These are phyloP conservation scores for Hypoxylon rubiginosum DNA, from an alignment of 2,329 filamentous ascomycete genomes.

Conservation along the genomic window DNA sequence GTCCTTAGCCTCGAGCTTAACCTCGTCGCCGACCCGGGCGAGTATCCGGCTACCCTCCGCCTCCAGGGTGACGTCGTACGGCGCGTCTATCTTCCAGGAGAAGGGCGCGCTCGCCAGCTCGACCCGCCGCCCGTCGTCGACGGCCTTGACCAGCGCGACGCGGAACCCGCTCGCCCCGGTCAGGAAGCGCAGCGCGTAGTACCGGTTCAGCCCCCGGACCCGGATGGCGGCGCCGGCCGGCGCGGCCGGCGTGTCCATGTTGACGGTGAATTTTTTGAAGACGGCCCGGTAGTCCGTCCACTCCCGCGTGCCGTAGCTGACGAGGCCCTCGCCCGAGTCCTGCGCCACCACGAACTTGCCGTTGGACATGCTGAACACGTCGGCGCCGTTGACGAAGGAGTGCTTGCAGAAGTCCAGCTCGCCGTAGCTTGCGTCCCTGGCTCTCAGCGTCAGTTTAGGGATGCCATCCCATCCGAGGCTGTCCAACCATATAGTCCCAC, in stretches of 20 bases:
- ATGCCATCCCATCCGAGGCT: slow-evolving; percentile 42
- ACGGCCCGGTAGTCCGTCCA: slow-evolving; percentile 49
- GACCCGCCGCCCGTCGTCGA: slow-evolving; percentile 43
- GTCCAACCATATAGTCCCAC: slow-evolving; percentile 42
- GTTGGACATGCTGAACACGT: slow-evolving; percentile 39
- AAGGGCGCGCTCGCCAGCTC: slow-evolving; percentile 30
- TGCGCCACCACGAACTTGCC: slow-evolving; percentile 47
- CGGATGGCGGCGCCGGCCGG: slow-evolving; percentile 47
- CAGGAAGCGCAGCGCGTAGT: slow-evolving; percentile 48
- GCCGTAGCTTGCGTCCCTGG: slow-evolving; percentile 18
- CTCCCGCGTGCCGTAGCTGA: slow-evolving; percentile 52
- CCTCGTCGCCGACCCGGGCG: slow-evolving; percentile 22
- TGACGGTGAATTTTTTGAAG: slow-evolving; percentile 44
- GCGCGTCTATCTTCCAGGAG: slow-evolving; percentile 41
- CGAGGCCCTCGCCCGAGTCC: slow-evolving; percentile 50
- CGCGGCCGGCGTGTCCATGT: slow-evolving; percentile 44
- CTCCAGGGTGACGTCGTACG: slow-evolving; percentile 35
- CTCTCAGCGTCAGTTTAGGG: slow-evolving; percentile 28
- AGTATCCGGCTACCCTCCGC: slow-evolving; percentile 8
- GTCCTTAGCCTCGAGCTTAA: slow-evolving; percentile 36
- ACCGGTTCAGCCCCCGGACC: slow-evolving; percentile 51
- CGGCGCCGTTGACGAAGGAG: slow-evolving; percentile 49
- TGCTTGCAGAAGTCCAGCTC: slow-evolving; percentile 39
- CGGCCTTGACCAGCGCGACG: slow-evolving; percentile 42
- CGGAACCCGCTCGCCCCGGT: neutral